Percentiles rank a stretch among this genome's conserved stretches.
Conservation (phyloP, 2,329 filamentous ascomycete genomes). For the Colletotrichum theobromicola region DNA sequence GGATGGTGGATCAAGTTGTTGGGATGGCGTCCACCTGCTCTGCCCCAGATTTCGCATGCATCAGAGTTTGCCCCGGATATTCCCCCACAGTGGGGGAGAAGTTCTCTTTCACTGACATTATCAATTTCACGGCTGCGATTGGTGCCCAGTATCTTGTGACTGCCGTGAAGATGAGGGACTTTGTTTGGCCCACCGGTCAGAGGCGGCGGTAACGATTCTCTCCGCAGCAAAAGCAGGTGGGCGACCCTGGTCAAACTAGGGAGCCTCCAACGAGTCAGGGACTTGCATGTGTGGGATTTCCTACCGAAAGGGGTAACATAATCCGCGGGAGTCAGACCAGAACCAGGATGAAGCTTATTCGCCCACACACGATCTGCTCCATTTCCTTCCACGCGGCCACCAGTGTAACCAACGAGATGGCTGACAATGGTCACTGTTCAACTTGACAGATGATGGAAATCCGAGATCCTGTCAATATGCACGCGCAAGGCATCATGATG, state of each 20-base stretch:
- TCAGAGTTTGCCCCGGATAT: not conserved
- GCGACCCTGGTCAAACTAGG: not conserved
- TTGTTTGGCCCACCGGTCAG: not conserved
- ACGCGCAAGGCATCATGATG: not conserved
- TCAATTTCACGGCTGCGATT: not conserved
- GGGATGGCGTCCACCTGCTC: not conserved
- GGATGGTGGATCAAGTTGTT: not conserved
- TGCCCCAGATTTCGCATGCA: not conserved
- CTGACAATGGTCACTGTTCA: not conserved
- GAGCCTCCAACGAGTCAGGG: not conserved
- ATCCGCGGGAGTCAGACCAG: not conserved
- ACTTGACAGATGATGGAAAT: not conserved
- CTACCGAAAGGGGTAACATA: not conserved
- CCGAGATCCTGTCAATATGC: not conserved
- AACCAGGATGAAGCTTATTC: not conserved
- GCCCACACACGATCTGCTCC: not conserved
- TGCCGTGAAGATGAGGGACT: not conserved
- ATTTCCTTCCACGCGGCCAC: not conserved
- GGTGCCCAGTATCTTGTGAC: not conserved
- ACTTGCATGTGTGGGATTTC: not conserved
- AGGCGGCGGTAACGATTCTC: not conserved
- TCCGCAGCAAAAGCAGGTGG: not conserved
- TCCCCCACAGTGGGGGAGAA: not conserved
- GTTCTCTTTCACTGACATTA: not conserved
- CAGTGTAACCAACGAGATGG: not conserved